phyloP scores from a whole-genome alignment of 1,284 basidiomycete genomes.

The Meripilus lineatus region DNA sequence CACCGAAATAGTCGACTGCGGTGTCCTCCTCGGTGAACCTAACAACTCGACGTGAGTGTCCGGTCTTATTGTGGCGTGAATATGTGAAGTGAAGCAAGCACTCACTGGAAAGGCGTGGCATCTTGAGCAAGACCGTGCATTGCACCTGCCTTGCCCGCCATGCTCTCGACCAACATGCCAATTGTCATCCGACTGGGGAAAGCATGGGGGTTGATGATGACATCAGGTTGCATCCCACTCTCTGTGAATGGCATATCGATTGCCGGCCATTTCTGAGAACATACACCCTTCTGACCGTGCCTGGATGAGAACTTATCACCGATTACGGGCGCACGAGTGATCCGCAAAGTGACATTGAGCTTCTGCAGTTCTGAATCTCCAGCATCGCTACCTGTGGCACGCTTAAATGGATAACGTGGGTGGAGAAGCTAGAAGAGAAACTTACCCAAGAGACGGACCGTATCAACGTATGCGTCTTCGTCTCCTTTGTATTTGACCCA shows the following conservation, averaged over 20 bases:
- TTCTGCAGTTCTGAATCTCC: slow-evolving; percentile 90
- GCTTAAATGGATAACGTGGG: background rate
- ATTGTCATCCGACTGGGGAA: slow-evolving; percentile 99
- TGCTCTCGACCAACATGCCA: slow-evolving; percentile 99
- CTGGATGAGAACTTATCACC: slow-evolving; percentile 99
- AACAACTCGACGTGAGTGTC: slow-evolving; percentile 6
- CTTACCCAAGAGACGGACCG: slow-evolving; percentile 87
- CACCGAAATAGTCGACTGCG: slow-evolving; percentile 95
- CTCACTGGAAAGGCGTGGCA: slow-evolving; percentile 94
- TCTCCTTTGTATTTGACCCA: slow-evolving; percentile 98
- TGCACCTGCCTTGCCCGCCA: slow-evolving; percentile 97
- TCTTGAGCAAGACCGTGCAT: slow-evolving; percentile 99
- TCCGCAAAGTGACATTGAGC: slow-evolving; percentile 90
- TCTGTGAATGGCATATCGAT: slow-evolving; percentile 99
- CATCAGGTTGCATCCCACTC: slow-evolving; percentile 98
- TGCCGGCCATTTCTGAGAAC: slow-evolving; percentile 98
- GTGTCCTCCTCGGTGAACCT: slow-evolving; percentile 96
- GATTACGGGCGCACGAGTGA: slow-evolving; percentile 94
- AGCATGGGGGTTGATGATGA: slow-evolving; percentile 99
- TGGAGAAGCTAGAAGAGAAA: slow-evolving; percentile 8
- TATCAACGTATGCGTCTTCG: slow-evolving; percentile 87
- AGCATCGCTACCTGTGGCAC: slow-evolving; percentile 68
- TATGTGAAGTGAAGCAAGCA: slow-evolving; percentile 12
- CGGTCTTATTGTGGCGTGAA: background rate
- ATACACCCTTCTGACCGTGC: slow-evolving; percentile 99